Base-by-base conservation (phyloP, 2,329 filamentous ascomycete genomes). In the Emmonsiellopsis sp. region DNA sequence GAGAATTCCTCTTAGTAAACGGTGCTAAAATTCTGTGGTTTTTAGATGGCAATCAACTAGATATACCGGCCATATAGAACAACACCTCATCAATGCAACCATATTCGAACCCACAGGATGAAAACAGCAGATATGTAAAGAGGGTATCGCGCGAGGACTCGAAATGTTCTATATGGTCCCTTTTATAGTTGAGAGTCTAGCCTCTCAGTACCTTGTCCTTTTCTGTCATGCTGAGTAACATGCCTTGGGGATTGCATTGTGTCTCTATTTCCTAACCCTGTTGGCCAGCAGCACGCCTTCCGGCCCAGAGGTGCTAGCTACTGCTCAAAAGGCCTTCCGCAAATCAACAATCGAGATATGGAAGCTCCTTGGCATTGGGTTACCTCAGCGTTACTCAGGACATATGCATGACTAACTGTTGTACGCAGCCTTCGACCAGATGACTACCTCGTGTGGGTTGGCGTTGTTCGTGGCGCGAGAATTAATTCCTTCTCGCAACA, bases 371-470 rank as follows among this genome's bases (percentile, higher is more conserved):
- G 17, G 17, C 17, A 17, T 17, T 17, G 17, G 17, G 17, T 17
- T 17, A 49, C 58, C 3, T 55, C 60, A 21, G 65, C 63, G 13
- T 36, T 65, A 7, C 57, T 66, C 39, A 58, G 81, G 44, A 74
- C 74, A 5, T 77, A 74, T 57, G 69, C 75, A 6, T 70, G 79
- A 9, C 62, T 75, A 49, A 68, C 63, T 34, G 65, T 69, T 6
- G 58, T 58, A 6, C 64, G 64, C 2, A 53, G 62, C 55, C 45
- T 67, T 42, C 61, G 14, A 70, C 73, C 10, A 73, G 80, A 54
- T 58, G 81, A 84, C 56, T 81, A 77, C 55, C 61, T 83, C 13
- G 77, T 81, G 61, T 67, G 75, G 6, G 1, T 27, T 27, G 21
- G 21, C 21, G 21, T 27, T 27, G 21, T 27, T 27, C 21, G 21